Evolutionary conservation across 2,329 filamentous ascomycete species (phyloP).

Genomic region (Aspergillus ochraceoroseus): DNA sequence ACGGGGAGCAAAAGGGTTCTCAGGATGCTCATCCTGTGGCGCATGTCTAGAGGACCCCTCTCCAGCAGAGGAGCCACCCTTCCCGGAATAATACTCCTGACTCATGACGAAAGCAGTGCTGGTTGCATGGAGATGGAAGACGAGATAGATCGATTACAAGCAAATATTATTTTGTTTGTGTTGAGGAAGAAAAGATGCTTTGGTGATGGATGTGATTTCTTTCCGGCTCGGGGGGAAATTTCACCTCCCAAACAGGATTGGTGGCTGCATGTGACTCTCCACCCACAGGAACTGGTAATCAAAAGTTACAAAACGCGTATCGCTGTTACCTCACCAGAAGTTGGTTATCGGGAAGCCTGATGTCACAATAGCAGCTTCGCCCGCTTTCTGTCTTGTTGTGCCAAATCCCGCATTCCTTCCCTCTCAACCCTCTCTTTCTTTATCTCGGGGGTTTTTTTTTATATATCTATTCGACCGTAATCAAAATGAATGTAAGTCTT

Average conservation of each 20-base stretch:
- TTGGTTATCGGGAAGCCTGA: conserved; percentile 16
- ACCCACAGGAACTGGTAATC: no score
- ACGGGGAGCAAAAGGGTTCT: conserved; percentile 25
- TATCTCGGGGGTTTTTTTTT: no score
- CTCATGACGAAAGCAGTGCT: conserved; percentile 33
- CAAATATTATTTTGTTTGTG: background rate
- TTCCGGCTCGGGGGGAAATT: conserved; percentile 15
- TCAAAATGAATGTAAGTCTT: conserved; percentile 41
- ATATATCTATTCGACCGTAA: no score
- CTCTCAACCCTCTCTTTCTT: conserved; percentile 1
- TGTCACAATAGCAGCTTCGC: conserved; percentile 18
- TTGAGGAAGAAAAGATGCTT: conserved; percentile 6
- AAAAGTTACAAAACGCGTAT: conserved; percentile 9
- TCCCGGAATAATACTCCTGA: conserved; percentile 40
- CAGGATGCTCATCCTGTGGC: conserved; percentile 25
- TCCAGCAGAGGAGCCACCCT: conserved; percentile 33
- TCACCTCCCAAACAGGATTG: conserved; percentile 14
- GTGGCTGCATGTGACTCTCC: conserved; percentile 17
- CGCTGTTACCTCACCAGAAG: conserved; percentile 6
- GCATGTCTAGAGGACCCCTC: conserved; percentile 36
- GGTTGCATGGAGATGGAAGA: conserved; percentile 14
- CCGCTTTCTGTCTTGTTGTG: conserved; percentile 18
- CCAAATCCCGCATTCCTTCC: conserved; percentile 5
- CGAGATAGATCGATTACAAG: background rate
- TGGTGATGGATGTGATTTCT: conserved; percentile 5